These are phyloP conservation scores for Beta macrorhiza DNA, from an alignment of 179 eudicot species.

Conservation along the genomic window DNA sequence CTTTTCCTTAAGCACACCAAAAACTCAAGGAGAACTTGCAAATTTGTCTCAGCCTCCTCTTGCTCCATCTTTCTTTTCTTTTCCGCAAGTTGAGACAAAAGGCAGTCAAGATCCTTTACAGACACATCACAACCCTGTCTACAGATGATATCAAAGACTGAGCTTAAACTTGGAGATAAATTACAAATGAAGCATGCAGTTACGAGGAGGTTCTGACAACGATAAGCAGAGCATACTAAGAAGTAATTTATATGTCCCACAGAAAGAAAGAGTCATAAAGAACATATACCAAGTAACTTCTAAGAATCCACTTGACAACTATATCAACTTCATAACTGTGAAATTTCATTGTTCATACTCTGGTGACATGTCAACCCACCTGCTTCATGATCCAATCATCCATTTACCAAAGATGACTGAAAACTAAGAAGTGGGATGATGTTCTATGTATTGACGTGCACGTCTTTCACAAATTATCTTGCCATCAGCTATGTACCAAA, in stretches of 20 bases:
- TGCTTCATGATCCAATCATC: background rate
- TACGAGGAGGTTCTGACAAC: background rate
- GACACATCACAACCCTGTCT: conserved; percentile 92
- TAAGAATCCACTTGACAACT: background rate
- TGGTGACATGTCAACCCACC: background rate
- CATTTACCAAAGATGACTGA: background rate
- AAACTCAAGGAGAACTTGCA: conserved; percentile 73
- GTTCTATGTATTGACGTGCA: background rate
- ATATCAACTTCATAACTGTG: background rate
- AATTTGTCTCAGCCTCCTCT: conserved; percentile 84
- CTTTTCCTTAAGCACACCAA: conserved; percentile 60
- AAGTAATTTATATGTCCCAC: background rate
- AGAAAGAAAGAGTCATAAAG: background rate
- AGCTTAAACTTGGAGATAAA: conserved; percentile 17
- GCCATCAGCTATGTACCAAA: background rate
- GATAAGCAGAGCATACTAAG: background rate
- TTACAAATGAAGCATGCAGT: background rate
- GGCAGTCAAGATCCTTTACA: conserved; percentile 70
- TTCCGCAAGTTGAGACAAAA: conserved; percentile 61
- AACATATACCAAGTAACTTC: conserved; percentile 4
- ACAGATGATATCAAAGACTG: conserved; percentile 43
- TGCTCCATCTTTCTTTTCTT: conserved; percentile 85
- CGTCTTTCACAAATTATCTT: background rate
- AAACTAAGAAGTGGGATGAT: background rate
- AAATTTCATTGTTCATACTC: background rate